Percentiles rank a stretch among this genome's conserved stretches.
Conservation (phyloP, 2,329 filamentous ascomycete genomes). For the Nigrospora sphaerica region DNA sequence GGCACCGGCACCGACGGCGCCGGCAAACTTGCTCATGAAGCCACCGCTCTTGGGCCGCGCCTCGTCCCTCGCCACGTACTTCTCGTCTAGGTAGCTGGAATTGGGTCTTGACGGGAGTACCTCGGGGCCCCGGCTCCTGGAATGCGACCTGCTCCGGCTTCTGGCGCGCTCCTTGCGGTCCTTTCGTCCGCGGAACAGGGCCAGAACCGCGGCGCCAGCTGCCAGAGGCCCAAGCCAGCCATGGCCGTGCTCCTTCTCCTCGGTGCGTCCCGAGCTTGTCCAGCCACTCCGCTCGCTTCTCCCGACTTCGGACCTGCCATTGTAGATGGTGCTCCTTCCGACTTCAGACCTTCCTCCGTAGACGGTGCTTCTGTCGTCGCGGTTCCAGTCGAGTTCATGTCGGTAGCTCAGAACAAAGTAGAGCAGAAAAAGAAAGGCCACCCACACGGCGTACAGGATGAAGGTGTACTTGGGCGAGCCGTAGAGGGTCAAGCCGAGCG, state of each 20-base stretch:
- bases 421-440: slow-evolving; percentile 60
- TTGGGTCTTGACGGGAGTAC: slow-evolving; percentile 43
- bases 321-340: slow-evolving; percentile 1
- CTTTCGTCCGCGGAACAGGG: slow-evolving; percentile 37
- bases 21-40: slow-evolving; percentile 53
- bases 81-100: slow-evolving; percentile 59
- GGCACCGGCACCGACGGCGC: slow-evolving; percentile 54
- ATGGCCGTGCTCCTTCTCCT: slow-evolving; percentile 25
- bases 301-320: not conserved
- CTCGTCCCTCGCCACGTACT: slow-evolving; percentile 46
- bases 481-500: slow-evolving; percentile 84
- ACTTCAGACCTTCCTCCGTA: slow-evolving; percentile 50
- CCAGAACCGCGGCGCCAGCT: slow-evolving; percentile 42
- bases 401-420: slow-evolving; percentile 79
- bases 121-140: slow-evolving; percentile 33
- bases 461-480: slow-evolving; percentile 83
- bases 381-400: slow-evolving; percentile 38
- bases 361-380: slow-evolving; percentile 42
- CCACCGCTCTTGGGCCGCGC: slow-evolving; percentile 37
- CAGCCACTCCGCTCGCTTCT: slow-evolving; percentile 11
- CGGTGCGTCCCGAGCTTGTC: slow-evolving; percentile 33
- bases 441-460: slow-evolving; percentile 76
- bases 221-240: slow-evolving; percentile 45
- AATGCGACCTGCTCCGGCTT: slow-evolving; percentile 26
- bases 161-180: slow-evolving; percentile 31